These are phyloP conservation scores for Pythium brassicae DNA, from an alignment of 352 stramenopile species.

Conservation along the genomic window DNA sequence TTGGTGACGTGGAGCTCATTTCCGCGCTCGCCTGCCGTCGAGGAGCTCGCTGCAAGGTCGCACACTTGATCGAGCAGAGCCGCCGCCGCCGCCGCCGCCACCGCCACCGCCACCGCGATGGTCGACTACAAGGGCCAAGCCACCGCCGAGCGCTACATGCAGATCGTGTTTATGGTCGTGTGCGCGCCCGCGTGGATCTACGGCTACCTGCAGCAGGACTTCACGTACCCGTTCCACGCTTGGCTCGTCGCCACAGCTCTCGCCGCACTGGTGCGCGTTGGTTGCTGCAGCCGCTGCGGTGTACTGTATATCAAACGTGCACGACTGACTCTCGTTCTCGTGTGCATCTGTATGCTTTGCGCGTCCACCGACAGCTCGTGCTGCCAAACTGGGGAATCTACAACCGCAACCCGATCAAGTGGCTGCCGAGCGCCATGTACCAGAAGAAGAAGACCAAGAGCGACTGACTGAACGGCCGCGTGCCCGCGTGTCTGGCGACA, in stretches of 20 bases:
- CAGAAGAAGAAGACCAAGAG: constrained; percentile 55
- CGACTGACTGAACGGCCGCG: no score
- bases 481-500: no score
- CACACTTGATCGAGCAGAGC: no score
- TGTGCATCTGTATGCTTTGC: neutral
- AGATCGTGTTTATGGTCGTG: constrained; percentile 66
- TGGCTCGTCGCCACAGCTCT: constrained; percentile 58
- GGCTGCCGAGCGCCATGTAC: constrained; percentile 74
- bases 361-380: constrained; percentile 31
- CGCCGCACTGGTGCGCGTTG: constrained; percentile 47
- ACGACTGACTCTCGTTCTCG: neutral
- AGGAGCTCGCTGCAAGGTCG: no score
- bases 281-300: neutral
- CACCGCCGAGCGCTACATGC: constrained; percentile 56
- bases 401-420: constrained; percentile 83
- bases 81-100: no score
- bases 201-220: constrained; percentile 80
- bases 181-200: constrained; percentile 83
- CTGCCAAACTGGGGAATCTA: constrained; percentile 82
- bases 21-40: no score
- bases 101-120: constrained; percentile 24
- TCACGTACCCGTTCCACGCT: constrained; percentile 70
- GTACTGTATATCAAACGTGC: neutral
- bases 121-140: constrained; percentile 86
- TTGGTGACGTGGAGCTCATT: neutral